Conservation (phyloP, 495 filamentous ascomycete genomes). For the Halenospora varia region DNA sequence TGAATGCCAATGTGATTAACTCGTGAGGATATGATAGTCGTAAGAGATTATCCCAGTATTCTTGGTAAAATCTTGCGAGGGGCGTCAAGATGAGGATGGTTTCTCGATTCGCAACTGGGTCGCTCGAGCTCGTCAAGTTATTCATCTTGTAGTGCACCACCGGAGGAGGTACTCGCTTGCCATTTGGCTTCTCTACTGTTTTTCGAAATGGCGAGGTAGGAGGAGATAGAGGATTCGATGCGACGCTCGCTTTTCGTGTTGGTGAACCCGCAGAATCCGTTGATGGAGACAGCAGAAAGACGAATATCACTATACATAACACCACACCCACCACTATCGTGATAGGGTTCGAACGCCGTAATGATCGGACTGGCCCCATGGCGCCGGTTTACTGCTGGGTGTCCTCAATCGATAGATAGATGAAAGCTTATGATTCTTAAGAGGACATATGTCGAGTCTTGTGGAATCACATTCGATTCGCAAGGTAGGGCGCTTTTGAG, state of each 20-base stretch:
- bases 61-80: constrained; percentile 85
- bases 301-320: constrained; percentile 49
- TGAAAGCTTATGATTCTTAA: not conserved
- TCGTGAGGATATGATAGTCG: constrained; percentile 86
- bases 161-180: constrained; percentile 65
- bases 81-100: constrained; percentile 89
- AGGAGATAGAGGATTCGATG: constrained; percentile 72
- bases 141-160: constrained; percentile 94
- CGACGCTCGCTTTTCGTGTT: constrained; percentile 54
- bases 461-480: not conserved
- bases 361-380: constrained; percentile 49
- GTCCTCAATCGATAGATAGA: constrained; percentile 20
- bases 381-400: constrained; percentile 20
- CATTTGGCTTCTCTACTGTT: constrained; percentile 49
- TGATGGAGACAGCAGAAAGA: constrained; percentile 43
- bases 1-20: constrained; percentile 92
- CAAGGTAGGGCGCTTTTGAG: not conserved
- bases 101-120: constrained; percentile 74
- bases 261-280: constrained; percentile 33
- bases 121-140: constrained; percentile 74
- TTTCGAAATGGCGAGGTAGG: constrained; percentile 82
- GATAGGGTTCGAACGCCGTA: constrained; percentile 49
- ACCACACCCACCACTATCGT: constrained; percentile 45
- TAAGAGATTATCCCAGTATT: constrained; percentile 93
- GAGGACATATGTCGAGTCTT: constrained; percentile 11